A percentile compares a stretch with the other conserved stretches of the same genome.
Conservation (phyloP, 2,329 filamentous ascomycete genomes). For the Endoconidiophora laricicola region DNA sequence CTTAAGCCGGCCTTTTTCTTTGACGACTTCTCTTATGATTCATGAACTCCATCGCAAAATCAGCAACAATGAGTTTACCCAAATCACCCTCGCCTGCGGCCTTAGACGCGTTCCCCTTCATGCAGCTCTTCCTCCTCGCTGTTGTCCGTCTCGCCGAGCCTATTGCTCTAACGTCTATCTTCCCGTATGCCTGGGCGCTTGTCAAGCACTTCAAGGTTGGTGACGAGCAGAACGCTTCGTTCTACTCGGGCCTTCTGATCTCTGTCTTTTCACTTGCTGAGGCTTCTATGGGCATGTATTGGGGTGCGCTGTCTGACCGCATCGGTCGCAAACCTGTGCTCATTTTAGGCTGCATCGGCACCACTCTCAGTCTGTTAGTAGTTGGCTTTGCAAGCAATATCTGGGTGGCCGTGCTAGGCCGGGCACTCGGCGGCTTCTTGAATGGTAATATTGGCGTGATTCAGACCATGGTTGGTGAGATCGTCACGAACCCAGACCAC, state of each 20-base stretch:
- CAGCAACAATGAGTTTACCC: not conserved
- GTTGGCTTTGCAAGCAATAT: slow-evolving; percentile 74
- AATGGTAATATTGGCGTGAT: slow-evolving; percentile 89
- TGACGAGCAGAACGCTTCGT: slow-evolving; percentile 58
- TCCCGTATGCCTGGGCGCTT: slow-evolving; percentile 77
- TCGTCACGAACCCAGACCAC: slow-evolving; percentile 69
- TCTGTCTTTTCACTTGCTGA: slow-evolving; percentile 74
- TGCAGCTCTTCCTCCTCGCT: slow-evolving; percentile 72
- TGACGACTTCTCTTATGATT: not conserved
- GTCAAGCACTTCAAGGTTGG: slow-evolving; percentile 62
- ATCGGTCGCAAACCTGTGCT: slow-evolving; percentile 76
- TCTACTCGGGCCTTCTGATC: slow-evolving; percentile 76
- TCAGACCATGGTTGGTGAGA: slow-evolving; percentile 83
- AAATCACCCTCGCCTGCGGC: not conserved
- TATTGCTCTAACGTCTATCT: slow-evolving; percentile 83
- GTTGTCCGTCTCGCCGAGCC: slow-evolving; percentile 87
- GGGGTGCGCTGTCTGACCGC: slow-evolving; percentile 69
- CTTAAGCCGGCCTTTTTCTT: not conserved
- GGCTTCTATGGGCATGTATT: slow-evolving; percentile 70
- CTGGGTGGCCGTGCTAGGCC: slow-evolving; percentile 62
- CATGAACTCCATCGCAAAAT: not conserved
- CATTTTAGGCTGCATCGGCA: slow-evolving; percentile 64
- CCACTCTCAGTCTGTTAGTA: slow-evolving; percentile 64
- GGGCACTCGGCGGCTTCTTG: slow-evolving; percentile 62
- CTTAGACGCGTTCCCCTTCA: slow-evolving; percentile 45